A percentile compares a stretch with the other conserved stretches of the same genome.
Evolutionary conservation across 352 stramenopile genomes (phyloP).

Genomic region (Thraustochytrium sp.): DNA sequence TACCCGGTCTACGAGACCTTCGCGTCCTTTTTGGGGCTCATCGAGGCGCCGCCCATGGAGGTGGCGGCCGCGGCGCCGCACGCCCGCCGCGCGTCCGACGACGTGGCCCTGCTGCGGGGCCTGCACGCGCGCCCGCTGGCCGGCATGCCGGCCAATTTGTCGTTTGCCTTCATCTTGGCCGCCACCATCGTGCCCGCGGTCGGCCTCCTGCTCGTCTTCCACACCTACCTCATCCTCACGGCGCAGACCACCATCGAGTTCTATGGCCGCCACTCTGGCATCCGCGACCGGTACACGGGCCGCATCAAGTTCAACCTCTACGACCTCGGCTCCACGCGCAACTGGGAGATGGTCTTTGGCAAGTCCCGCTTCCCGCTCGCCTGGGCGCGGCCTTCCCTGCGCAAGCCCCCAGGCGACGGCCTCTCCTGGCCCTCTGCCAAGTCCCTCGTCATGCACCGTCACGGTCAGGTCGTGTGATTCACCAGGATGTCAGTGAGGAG

Average conservation of each 20-base stretch:
- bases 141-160: background rate
- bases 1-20: background rate
- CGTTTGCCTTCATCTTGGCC: conserved; percentile 14
- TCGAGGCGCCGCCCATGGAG: background rate
- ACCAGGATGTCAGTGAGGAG: background rate
- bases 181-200: background rate
- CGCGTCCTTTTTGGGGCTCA: background rate
- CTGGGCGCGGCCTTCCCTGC: background rate
- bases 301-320: conserved; percentile 29
- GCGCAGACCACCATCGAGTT: conserved; percentile 43
- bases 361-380: background rate
- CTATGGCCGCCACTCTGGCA: background rate
- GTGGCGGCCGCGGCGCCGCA: background rate
- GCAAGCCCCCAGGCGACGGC: conserved; percentile 29
- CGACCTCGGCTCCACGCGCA: conserved; percentile 25
- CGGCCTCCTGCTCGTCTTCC: background rate
- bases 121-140: too few relatives aligned
- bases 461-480: conserved; percentile 18
- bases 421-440: conserved; percentile 16
- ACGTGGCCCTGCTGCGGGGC: background rate
- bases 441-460: background rate
- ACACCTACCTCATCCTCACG: conserved; percentile 38
- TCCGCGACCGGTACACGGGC: background rate
- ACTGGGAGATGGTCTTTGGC: conserved; percentile 42
- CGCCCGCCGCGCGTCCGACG: too few relatives aligned